Base-by-base conservation (phyloP, 176 grass and related monocot species). In the Saccharum officinarum region DNA sequence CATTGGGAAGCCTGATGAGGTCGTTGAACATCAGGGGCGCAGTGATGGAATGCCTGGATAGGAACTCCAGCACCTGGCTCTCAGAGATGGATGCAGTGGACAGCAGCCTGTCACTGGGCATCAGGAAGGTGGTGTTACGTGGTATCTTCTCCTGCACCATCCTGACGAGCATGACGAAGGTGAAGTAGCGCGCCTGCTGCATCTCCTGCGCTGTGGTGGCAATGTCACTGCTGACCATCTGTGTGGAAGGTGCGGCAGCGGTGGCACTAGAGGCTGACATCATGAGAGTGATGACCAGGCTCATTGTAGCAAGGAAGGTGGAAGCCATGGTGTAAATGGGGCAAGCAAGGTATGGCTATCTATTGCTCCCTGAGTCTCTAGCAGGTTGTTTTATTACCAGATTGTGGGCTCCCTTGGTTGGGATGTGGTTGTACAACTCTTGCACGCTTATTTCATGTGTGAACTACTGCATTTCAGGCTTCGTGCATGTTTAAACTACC, bases 61-160 rank as follows among this genome's bases (percentile, higher is more conserved):
- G 65, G 75, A 95, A 90, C 34, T 89, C 55, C 69, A 86, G 20
- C 64, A 87, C 73, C 38, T 94, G 34, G 80, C 86, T 90, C 69
- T 90, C 23, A 2, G 80, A 45, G 74, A 94, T 79, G 8, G 42
- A 65, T 15, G 84, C 23, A 1, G 72, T 82, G 64, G 91, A 92
- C 71, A 97, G 36, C 69, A 91, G 41, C 52, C 73, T 87, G 45
- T 93, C 88, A 20, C 50, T 93, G 23, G 91, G 87, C 82, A 90
- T 86, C 30, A 90, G 72, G 71, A 93, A 91, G 31, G 91, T 93
- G 22, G 73, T 91, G 81, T 92, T 93, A 25, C 20, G 15, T 8
- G 82, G 87, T 80, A 93, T 41, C 83, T 87, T 88, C 67, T 83
- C 59, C 38, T 81, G 69, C 54, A 94, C 94, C 94, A 94, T 88